Conservation (phyloP, 23 red algal species). For the Pyropia yezoensis region DNA sequence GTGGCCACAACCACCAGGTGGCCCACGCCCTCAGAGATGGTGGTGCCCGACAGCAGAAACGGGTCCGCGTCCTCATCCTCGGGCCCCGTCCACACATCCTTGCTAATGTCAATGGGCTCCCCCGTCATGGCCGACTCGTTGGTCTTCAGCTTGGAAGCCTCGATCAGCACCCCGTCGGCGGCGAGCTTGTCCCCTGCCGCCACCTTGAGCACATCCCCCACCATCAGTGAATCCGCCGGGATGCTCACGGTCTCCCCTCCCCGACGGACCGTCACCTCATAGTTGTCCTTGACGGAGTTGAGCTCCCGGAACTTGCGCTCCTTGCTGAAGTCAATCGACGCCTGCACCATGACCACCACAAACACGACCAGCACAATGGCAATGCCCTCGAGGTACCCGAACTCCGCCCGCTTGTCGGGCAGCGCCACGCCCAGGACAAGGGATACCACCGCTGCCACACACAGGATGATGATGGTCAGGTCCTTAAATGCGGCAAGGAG, state of each 20-base stretch:
- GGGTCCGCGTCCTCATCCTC: conserved; percentile 22
- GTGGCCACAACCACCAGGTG: conserved; percentile 55
- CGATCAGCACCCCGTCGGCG: conserved; percentile 62
- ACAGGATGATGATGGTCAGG: conserved; percentile 70
- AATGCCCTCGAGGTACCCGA: conserved; percentile 83
- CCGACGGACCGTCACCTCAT: conserved; percentile 59
- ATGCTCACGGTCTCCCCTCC: conserved; percentile 15
- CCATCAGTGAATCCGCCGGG: conserved; percentile 37
- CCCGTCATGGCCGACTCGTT: conserved; percentile 93
- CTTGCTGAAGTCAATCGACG: conserved; percentile 53
- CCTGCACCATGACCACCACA: conserved; percentile 66
- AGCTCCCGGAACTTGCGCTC: conserved; percentile 81
- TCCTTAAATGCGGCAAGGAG: conserved; percentile 63
- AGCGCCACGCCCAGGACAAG: conserved; percentile 55
- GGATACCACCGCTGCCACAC: conserved; percentile 50
- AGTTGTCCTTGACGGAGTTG: conserved; percentile 81
- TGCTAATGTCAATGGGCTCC: conserved; percentile 61
- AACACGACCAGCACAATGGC: conserved; percentile 80
- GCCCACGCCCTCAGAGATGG: conserved; percentile 71
- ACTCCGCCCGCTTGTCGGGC: conserved; percentile 44
- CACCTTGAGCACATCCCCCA: conserved; percentile 85
- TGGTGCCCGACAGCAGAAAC: conserved; percentile 86
- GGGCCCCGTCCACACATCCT: conserved; percentile 7
- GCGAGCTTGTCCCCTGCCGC: conserved; percentile 72
- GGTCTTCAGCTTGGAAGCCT: conserved; percentile 51